Conservation (phyloP, 1,139 yeast species). For the Geotrichum fermentans region DNA sequence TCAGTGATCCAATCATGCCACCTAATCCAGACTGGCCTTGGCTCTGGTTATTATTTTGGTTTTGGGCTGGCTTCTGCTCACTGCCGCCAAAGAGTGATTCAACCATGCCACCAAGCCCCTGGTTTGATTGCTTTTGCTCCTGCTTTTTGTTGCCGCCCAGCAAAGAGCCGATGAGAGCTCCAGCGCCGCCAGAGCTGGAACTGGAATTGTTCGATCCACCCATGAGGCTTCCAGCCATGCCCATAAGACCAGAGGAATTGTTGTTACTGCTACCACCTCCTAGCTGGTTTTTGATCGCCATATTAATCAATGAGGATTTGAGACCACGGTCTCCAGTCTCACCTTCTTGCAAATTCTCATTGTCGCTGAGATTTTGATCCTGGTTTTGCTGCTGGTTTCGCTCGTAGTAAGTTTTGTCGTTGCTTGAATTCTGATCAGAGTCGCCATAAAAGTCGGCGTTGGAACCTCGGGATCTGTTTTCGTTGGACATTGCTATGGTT, state of each 20-base stretch:
- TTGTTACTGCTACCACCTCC: constrained; percentile 10
- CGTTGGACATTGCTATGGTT: constrained; percentile 1
- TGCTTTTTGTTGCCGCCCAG: constrained; percentile 8
- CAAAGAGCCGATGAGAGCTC: constrained; percentile 15
- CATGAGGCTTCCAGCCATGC: constrained; percentile 9
- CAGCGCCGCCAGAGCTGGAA: constrained; percentile 8
- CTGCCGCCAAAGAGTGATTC: not conserved
- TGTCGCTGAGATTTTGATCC: not conserved
- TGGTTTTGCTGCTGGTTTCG: not conserved
- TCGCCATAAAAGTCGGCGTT: not conserved
- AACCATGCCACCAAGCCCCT: constrained; percentile 3
- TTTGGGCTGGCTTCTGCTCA: not conserved
- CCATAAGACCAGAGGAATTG: constrained; percentile 10
- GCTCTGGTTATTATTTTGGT: not conserved
- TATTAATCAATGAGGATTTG: constrained; percentile 10
- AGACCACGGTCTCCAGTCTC: constrained; percentile 13
- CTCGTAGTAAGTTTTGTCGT: not conserved
- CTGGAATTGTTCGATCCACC: constrained; percentile 4
- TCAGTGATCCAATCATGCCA: constrained; percentile 4
- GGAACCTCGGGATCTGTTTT: not conserved
- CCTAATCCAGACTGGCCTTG: constrained; percentile 2
- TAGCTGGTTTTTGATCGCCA: constrained; percentile 12
- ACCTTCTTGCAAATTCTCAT: not conserved
- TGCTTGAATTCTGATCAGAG: not conserved
- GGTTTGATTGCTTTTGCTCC: constrained; percentile 2